Conservation (phyloP, 208 protist species). For the Wallacemonas collosoma region DNA sequence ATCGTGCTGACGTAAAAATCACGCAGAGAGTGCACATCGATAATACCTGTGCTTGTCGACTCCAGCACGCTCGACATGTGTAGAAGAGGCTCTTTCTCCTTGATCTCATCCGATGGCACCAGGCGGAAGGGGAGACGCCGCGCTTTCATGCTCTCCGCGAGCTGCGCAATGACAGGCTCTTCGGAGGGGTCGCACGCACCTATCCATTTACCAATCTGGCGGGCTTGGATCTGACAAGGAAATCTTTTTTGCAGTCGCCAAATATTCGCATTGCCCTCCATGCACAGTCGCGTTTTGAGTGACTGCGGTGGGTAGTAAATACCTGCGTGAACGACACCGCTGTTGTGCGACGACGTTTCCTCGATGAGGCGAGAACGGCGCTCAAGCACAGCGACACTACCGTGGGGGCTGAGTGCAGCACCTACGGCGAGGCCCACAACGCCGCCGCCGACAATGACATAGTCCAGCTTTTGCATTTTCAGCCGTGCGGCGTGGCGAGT, state of each 20-base stretch:
- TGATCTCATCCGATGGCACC: conserved; percentile 19
- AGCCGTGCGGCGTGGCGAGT: not conserved
- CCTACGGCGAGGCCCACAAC: conserved; percentile 49
- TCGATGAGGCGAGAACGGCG: conserved; percentile 26
- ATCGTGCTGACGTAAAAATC: conserved; percentile 25
- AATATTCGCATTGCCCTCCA: conserved; percentile 42
- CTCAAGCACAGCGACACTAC: conserved; percentile 40
- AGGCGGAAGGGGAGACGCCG: conserved; percentile 29
- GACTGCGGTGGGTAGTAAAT: conserved; percentile 51
- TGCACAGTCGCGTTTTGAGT: conserved; percentile 45
- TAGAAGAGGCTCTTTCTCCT: conserved; percentile 38
- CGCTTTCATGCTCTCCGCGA: conserved; percentile 35
- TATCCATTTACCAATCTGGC: conserved; percentile 54
- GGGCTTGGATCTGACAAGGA: conserved; percentile 22
- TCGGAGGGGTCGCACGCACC: conserved; percentile 29
- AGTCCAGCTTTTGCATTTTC: conserved; percentile 29
- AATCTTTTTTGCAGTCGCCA: conserved; percentile 36
- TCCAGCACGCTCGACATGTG: conserved; percentile 36
- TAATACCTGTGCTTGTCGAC: conserved; percentile 45
- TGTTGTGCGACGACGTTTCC: conserved; percentile 49
- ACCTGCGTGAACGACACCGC: conserved; percentile 52
- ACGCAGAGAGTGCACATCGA: conserved; percentile 36
- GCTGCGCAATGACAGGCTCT: conserved; percentile 21
- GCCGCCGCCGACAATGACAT: conserved; percentile 31
- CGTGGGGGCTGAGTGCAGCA: conserved; percentile 36